Evolutionary conservation across 2,329 filamentous ascomycete genomes (phyloP), one percentile per base, ranked within the genome.

Genomic region (Hawksworthiomyces lignivorus): DNA sequence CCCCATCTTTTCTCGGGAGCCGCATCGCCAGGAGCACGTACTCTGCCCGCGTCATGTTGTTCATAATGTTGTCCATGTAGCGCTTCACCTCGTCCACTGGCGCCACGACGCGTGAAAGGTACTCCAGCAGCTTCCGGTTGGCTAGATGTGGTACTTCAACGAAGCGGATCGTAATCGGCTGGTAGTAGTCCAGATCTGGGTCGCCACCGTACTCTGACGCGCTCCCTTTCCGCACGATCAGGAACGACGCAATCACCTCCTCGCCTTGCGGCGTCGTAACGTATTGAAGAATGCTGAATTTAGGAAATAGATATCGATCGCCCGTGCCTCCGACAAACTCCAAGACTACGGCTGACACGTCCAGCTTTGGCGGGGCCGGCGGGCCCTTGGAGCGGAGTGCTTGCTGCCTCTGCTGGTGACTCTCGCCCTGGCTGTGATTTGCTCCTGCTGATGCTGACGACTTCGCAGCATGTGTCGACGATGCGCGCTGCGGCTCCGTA

Each of bases 231-330:
- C 83, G 79, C 6, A 86, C 82, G 45, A 89, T 78, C 10, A 92
- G 66, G 55, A 90, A 92, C 1, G 84, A 89, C 4, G 81, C 81
- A 32, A 87, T 72, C 2, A 85, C 73, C 44, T 80, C 72, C 38
- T 77, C 74, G 3, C 75, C 74, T 4, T 67, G 61, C 4, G 67
- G 54, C 3, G 67, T 60, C 9, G 65, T 55, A 2, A 80, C 64
- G 54, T 77, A 80, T 56, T 92, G 84, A 37, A 90, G 59, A 26
- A 90, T 82, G 59, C 81, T 84, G 56, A 84, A 82, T 50, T 81
- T 84, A 3, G 86, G 86, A 49, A 92, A 89, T 36, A 87, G 64
- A 56, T 85, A 89, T 20, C 84, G 75, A 57, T 90, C 85, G 34
- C 83, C 84, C 3, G 68, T 77, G 26, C 80, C 80, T 35, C 74